Evolutionary conservation across 192 early-diverging fungal genomes (phyloP).

Genomic region (Coemansia sp.): DNA sequence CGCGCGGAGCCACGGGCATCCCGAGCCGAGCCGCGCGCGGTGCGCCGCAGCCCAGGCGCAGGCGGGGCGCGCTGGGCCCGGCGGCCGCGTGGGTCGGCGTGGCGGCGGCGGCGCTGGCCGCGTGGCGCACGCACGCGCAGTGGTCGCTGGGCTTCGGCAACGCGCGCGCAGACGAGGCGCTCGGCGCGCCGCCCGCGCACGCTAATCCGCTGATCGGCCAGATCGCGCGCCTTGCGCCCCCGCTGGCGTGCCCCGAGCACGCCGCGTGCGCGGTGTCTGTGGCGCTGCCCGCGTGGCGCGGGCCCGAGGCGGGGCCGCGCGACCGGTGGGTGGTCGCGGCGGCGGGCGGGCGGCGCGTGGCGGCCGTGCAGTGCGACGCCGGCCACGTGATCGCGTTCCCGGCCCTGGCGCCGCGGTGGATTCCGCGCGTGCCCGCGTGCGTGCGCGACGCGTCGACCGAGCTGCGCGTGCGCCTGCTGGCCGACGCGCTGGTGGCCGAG

Average conservation of each 20-base stretch:
- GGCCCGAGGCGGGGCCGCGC: slow-evolving; percentile 7
- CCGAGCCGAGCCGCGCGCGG: slow-evolving; percentile 3
- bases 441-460: slow-evolving; percentile 41
- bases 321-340: slow-evolving; percentile 39
- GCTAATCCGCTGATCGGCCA: too few species aligned
- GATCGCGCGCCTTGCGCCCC: too few species aligned
- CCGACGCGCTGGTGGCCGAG: slow-evolving; percentile 28
- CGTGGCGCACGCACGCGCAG: slow-evolving; percentile 41
- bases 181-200: slow-evolving; percentile 17
- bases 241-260: slow-evolving; percentile 46
- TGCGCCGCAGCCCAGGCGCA: neutral
- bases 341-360: neutral
- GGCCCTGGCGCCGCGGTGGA: slow-evolving; percentile 16
- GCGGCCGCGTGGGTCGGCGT: slow-evolving; percentile 2
- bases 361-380: slow-evolving; percentile 40
- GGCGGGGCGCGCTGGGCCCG: neutral
- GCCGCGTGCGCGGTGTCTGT: slow-evolving; percentile 38
- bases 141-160: slow-evolving; percentile 40
- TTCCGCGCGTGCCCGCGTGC: slow-evolving; percentile 31
- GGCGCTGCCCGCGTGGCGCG: slow-evolving; percentile 14
- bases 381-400: slow-evolving; percentile 39
- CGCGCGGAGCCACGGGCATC: slow-evolving; percentile 22
- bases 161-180: slow-evolving; percentile 15
- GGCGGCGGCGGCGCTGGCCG: slow-evolving; percentile 4
- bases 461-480: slow-evolving; percentile 36